A percentile compares a stretch with the other conserved stretches of the same genome.
Evolutionary conservation across 768 basidiomycete species (phyloP).

Genomic region (Mycena galopus): DNA sequence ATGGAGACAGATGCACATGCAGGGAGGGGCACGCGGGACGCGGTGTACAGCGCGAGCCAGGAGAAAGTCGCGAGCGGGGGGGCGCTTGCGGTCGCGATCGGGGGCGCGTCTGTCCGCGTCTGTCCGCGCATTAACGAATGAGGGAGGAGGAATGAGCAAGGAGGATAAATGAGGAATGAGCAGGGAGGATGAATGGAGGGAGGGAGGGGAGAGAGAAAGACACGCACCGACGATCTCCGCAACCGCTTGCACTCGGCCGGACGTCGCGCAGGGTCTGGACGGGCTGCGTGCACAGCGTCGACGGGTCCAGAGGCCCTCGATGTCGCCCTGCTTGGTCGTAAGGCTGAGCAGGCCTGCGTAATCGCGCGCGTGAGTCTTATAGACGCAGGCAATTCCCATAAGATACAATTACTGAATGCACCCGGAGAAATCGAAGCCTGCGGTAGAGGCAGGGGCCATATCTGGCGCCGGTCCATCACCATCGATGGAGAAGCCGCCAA

Average conservation of each 20-base stretch:
- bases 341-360: constrained; percentile 68
- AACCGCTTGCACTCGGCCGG: constrained; percentile 68
- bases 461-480: constrained; percentile 62
- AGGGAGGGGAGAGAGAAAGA: not conserved
- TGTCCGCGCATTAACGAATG: too few species aligned
- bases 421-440: constrained; percentile 46
- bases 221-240: constrained; percentile 61
- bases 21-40: constrained; percentile 41
- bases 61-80: constrained; percentile 53
- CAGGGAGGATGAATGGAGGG: too few species aligned
- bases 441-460: constrained; percentile 40
- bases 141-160: too few species aligned
- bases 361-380: too few species aligned
- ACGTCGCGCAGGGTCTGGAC: constrained; percentile 60
- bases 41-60: constrained; percentile 62
- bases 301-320: constrained; percentile 45
- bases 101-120: constrained; percentile 28
- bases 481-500: constrained; percentile 68
- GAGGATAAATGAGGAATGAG: too few species aligned
- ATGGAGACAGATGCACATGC: constrained; percentile 47
- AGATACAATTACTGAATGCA: not conserved
- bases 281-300: constrained; percentile 62
- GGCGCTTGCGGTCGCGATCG: too few species aligned
- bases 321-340: constrained; percentile 62
- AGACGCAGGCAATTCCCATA: too few species aligned